Base-by-base conservation (phyloP, 129 eudicot genomes). In the Flaveria bidentis region DNA sequence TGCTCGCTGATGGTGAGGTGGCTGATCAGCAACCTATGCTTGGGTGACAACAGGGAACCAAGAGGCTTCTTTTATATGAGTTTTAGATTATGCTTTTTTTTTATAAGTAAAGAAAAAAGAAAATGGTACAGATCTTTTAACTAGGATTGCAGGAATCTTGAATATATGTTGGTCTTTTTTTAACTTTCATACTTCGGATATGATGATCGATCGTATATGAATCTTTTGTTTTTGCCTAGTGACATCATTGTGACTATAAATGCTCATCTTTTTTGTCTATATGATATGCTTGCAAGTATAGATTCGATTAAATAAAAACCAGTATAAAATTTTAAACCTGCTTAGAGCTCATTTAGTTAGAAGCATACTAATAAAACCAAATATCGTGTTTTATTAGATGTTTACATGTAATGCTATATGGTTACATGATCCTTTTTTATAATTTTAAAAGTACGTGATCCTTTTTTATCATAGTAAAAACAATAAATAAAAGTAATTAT, bases 1-100 rank as follows among this genome's bases (percentile, higher is more conserved):
- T 86, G 89, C 84, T 86, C 46, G 79, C 76, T 1, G 79, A 84
- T 74, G 97, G 88, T 78, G 92, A 83, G 26, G 76, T 63, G 72
- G 88, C 67, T 7, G 89, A 67, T 45, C 95, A 85, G 33, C 89
- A 77, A 57, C 79, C 79, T 61, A 66, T 80, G 71, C 84, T 83
- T 61, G 89, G 89, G 22, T 87, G 85, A 77, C 41, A 72, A 55
- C 10, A 30, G 56, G 53, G 53, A 49, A 49, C 46, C n/a, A 69
- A 49, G 28, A 52, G 63, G 42, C 25, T 30, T 61, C 16, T 45
- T 61, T 53, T 36, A 57, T 49, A 28, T 69, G 66, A 39, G 16
- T n/a, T 41, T 22, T 44, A 4, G 72, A 74, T 9, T 58, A 81
- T 75, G 76, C 65, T 58, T 74, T 81, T n/a, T 33, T 62, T 74